Conservation (phyloP, 805 yeast genomes). For the Brettanomyces nanus region DNA sequence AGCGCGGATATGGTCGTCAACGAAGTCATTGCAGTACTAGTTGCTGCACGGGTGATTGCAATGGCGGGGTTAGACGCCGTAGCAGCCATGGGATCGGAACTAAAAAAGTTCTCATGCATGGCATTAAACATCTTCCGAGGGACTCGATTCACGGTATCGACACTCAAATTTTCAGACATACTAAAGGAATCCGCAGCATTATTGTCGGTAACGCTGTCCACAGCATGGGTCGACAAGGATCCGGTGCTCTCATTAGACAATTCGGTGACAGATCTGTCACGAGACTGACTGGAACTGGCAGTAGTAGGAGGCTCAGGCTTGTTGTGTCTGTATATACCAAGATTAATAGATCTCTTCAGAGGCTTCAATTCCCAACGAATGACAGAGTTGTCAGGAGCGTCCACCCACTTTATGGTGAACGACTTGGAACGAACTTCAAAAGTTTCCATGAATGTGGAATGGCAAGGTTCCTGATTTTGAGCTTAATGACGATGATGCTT, state of each 20-base stretch:
- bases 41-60: too few relatives aligned
- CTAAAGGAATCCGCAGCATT: background rate
- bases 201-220: background rate
- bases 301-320: constrained; percentile 8
- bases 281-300: constrained; percentile 4
- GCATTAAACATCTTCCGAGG: constrained; percentile 21
- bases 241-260: constrained; percentile 5
- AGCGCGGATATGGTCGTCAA: too few relatives aligned
- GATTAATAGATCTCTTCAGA: constrained; percentile 47
- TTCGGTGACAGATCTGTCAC: constrained; percentile 5
- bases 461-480: too few relatives aligned
- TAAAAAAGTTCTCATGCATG: constrained; percentile 7
- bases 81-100: background rate
- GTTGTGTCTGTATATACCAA: constrained; percentile 26
- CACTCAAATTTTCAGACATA: constrained; percentile 14
- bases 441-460: constrained; percentile 86
- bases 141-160: constrained; percentile 24
- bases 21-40: too few relatives aligned
- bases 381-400: constrained; percentile 56
- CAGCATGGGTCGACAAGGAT: background rate
- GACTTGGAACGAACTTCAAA: constrained; percentile 86
- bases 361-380: constrained; percentile 83
- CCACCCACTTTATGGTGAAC: constrained; percentile 86
- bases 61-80: too few relatives aligned
- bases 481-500: too few relatives aligned